A percentile compares a stretch with the other conserved stretches of the same genome.
These are phyloP conservation scores for Nannizziopsis barbatae DNA, from an alignment of 2,329 filamentous ascomycete genomes.

Conservation along the genomic window DNA sequence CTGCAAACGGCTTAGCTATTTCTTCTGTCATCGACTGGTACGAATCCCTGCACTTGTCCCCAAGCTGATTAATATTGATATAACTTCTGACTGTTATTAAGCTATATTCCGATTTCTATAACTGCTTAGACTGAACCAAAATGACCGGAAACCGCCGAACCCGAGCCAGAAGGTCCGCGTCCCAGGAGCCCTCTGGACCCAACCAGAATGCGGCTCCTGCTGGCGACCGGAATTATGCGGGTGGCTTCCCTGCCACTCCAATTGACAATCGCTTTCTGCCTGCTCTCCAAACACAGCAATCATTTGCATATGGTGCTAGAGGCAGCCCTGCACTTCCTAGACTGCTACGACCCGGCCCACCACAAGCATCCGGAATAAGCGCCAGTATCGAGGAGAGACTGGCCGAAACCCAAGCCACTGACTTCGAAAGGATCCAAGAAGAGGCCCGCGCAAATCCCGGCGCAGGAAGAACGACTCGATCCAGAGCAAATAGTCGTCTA, in stretches of 20 bases:
- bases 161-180: constrained; percentile 2
- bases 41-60: no score
- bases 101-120: neutral
- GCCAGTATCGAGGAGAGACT: constrained; percentile 12
- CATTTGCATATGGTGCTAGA: constrained; percentile 33
- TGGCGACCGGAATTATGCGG: neutral
- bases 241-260: neutral
- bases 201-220: neutral
- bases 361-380: constrained; percentile 25
- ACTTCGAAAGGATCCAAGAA: constrained; percentile 20
- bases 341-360: constrained; percentile 24
- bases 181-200: neutral
- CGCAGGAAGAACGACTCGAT: constrained; percentile 11
- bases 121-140: neutral
- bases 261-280: constrained; percentile 26
- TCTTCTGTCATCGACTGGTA: no score
- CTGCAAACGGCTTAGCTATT: no score
- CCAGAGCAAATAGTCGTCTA: neutral
- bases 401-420: constrained; percentile 8
- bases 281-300: constrained; percentile 29
- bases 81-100: neutral
- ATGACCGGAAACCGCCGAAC: constrained; percentile 1
- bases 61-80: no score
- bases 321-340: constrained; percentile 28
- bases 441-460: constrained; percentile 10